Conservation (phyloP, 805 yeast genomes). For the Yarrowia hollandica region DNA sequence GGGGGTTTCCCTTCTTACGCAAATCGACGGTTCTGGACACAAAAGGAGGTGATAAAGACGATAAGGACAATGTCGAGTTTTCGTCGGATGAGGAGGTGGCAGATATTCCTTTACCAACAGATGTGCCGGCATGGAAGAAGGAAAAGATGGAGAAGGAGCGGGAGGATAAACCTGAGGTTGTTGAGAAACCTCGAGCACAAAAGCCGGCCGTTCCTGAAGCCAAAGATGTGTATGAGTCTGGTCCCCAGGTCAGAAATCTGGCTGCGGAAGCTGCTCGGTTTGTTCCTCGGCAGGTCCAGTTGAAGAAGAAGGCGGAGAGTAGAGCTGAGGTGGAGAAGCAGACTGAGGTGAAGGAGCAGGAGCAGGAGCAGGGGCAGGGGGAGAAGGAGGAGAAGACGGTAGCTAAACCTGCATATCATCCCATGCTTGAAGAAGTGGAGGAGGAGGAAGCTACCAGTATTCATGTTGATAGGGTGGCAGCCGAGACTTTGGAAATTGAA, state of each 20-base stretch:
- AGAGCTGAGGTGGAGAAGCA: not conserved
- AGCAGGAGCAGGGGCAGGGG: not conserved
- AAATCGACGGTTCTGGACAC: not conserved
- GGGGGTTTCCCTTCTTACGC: conserved; percentile 39
- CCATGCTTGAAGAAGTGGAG: conserved; percentile 6
- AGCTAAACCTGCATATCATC: not conserved
- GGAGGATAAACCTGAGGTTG: no score
- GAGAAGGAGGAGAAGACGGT: not conserved
- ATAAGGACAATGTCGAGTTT: not conserved
- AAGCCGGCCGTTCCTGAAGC: not conserved
- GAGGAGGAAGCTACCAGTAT: conserved; percentile 16
- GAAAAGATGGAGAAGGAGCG: not conserved
- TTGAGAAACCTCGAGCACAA: not conserved
- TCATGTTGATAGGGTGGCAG: not conserved
- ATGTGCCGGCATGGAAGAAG: conserved; percentile 4
- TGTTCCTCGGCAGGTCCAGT: conserved; percentile 16
- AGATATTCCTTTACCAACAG: not conserved
- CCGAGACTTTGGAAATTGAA: not conserved
- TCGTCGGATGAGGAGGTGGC: conserved; percentile 17
- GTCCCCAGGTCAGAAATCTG: conserved; percentile 16
- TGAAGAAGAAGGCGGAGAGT: conserved; percentile 14
- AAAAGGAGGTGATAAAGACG: not conserved
- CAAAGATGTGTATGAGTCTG: conserved; percentile 13
- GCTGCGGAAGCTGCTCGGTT: conserved; percentile 20
- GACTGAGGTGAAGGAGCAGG: not conserved